Conservation (phyloP, 371 early-diverging fungal genomes). For the Massospora cicadina region DNA sequence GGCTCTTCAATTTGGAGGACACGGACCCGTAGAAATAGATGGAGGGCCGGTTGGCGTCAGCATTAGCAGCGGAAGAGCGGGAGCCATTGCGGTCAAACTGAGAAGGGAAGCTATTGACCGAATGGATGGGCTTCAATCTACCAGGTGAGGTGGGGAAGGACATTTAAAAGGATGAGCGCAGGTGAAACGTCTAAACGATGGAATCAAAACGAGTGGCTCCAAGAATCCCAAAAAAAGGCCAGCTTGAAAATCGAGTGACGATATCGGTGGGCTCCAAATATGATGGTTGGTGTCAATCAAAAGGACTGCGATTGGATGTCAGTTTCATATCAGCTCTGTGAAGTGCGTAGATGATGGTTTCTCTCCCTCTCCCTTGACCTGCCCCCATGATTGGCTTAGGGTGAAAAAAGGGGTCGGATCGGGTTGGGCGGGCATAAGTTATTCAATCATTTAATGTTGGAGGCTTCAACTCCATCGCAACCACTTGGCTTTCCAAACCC, state of each 20-base stretch:
- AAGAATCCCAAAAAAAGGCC: background rate
- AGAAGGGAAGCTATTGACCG: background rate
- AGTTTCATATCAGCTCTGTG: background rate
- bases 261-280: background rate
- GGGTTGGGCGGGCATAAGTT: too few relatives aligned
- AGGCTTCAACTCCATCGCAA: too few relatives aligned
- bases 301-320: background rate
- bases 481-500: too few relatives aligned
- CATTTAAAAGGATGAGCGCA: too few relatives aligned
- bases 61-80: background rate
- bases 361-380: too few relatives aligned
- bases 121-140: constrained; percentile 5
- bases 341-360: background rate
- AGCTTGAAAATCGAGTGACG: background rate
- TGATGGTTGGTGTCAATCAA: background rate
- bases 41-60: background rate
- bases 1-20: constrained; percentile 6
- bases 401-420: background rate
- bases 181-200: too few relatives aligned
- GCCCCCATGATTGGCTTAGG: background rate
- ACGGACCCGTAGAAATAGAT: constrained; percentile 1
- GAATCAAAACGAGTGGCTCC: too few relatives aligned
- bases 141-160: background rate
- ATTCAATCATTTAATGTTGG: too few relatives aligned
- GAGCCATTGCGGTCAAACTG: background rate